These are phyloP conservation scores for Coemansia sp. DNA, from an alignment of 192 early-diverging fungal species.

Conservation along the genomic window DNA sequence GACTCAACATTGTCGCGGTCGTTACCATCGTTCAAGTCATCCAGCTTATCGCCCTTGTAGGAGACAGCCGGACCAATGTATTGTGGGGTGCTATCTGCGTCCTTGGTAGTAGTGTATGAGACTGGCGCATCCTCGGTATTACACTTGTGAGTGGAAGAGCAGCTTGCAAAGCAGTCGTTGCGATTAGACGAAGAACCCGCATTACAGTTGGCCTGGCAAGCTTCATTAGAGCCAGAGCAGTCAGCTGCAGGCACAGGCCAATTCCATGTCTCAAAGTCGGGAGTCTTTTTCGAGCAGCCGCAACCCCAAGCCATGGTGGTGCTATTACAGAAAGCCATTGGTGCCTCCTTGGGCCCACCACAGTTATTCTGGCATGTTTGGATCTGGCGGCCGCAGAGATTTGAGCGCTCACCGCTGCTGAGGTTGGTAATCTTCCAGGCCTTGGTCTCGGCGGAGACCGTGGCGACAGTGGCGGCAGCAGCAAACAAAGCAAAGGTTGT, in stretches of 20 bases:
- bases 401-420: slow-evolving; percentile 25
- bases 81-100: slow-evolving; percentile 12
- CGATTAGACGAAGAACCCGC: slow-evolving; percentile 13
- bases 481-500: slow-evolving; percentile 20
- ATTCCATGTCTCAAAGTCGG: slow-evolving; percentile 50
- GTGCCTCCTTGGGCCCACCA: slow-evolving; percentile 41
- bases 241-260: slow-evolving; percentile 52
- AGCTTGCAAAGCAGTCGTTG: slow-evolving; percentile 34
- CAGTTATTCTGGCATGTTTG: slow-evolving; percentile 54
- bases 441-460: slow-evolving; percentile 9
- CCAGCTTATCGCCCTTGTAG: slow-evolving; percentile 49
- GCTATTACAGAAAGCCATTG: slow-evolving; percentile 56
- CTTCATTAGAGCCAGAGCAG: slow-evolving; percentile 39
- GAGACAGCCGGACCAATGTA: slow-evolving; percentile 52
- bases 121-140: slow-evolving; percentile 51
- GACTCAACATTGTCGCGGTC: slow-evolving; percentile 23
- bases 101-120: slow-evolving; percentile 41
- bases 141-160: slow-evolving; percentile 43
- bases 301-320: slow-evolving; percentile 60
- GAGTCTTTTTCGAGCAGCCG: slow-evolving; percentile 46
- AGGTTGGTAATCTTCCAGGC: slow-evolving; percentile 49
- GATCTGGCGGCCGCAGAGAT: slow-evolving; percentile 48
- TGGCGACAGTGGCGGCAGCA: slow-evolving; percentile 17
- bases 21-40: slow-evolving; percentile 50
- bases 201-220: slow-evolving; percentile 43